Conservation (phyloP, 495 filamentous ascomycete species). For the Chaetomium cochliodes region DNA sequence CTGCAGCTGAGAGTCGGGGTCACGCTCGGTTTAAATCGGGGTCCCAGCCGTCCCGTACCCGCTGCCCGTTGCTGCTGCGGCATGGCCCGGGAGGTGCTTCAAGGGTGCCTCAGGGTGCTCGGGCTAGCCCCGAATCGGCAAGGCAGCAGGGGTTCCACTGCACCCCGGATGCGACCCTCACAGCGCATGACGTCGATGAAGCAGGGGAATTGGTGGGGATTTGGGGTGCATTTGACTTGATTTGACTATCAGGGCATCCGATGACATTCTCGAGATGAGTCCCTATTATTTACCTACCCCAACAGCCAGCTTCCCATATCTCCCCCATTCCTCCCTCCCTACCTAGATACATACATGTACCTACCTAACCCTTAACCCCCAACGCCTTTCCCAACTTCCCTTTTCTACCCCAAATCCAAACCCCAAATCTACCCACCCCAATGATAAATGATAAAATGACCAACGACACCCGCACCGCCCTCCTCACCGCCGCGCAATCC, state of each 20-base stretch:
- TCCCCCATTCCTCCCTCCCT: too few relatives aligned
- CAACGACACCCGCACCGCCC: conserved; percentile 30
- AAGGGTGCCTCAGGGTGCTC: too few relatives aligned
- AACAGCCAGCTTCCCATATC: too few relatives aligned
- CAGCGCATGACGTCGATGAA: conserved; percentile 10
- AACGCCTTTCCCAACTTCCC: not conserved
- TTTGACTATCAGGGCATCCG: too few relatives aligned
- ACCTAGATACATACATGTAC: too few relatives aligned
- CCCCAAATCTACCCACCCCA: too few relatives aligned
- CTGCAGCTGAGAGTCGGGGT: not conserved
- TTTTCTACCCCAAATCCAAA: not conserved
- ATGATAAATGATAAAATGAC: not conserved
- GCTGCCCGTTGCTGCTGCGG: not conserved
- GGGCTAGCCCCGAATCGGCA: not conserved
- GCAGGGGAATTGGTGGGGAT: conserved; percentile 1
- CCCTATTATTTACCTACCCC: too few relatives aligned
- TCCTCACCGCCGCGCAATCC: conserved; percentile 44
- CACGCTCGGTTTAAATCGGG: conserved; percentile 29
- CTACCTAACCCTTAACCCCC: not conserved
- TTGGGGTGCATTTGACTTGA: too few relatives aligned
- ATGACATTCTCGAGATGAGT: not conserved
- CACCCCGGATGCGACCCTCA: not conserved
- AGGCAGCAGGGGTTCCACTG: conserved; percentile 14
- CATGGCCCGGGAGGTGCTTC: not conserved
- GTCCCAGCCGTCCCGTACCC: conserved; percentile 2